phyloP scores from a whole-genome alignment of 768 basidiomycete genomes.

The Suillus paluster region DNA sequence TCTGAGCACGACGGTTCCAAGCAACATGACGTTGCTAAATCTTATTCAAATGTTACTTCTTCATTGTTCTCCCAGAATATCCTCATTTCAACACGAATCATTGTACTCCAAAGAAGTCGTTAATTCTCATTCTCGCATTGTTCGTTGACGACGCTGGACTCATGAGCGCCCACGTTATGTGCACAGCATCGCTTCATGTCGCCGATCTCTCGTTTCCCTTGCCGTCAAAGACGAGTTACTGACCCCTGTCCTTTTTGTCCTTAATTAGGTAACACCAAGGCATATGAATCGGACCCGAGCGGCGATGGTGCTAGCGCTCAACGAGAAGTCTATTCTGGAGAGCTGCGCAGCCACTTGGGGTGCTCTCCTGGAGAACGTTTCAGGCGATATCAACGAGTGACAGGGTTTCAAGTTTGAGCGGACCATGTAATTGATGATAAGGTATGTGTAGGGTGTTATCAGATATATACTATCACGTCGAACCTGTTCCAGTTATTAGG shows the following conservation, averaged over 20 bases:
- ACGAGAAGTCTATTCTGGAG: conserved; percentile 57
- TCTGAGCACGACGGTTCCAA: not conserved
- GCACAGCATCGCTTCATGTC: not conserved
- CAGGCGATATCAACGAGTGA: not conserved
- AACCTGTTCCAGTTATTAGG: not conserved
- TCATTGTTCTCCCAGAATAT: conserved; percentile 8
- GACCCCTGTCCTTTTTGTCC: conserved; percentile 11
- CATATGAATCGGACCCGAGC: conserved; percentile 45
- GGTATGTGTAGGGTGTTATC: conserved; percentile 4
- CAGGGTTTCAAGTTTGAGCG: not conserved
- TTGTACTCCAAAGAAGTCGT: not conserved
- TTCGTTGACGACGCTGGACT: conserved; percentile 33
- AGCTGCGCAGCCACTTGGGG: conserved; percentile 53
- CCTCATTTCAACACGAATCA: not conserved
- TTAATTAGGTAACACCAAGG: conserved; percentile 41
- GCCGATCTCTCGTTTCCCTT: not conserved
- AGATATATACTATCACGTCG: conserved; percentile 4
- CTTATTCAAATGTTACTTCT: not conserved
- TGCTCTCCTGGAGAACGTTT: conserved; percentile 18
- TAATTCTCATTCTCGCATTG: conserved; percentile 16
- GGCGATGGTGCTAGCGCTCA: conserved; percentile 51
- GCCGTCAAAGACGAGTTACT: conserved; percentile 14
- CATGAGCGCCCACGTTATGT: not conserved
- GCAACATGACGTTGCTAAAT: not conserved
- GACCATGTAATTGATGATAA: conserved; percentile 4